Evolutionary conservation across 768 basidiomycete species (phyloP).

Genomic region (Baorangia bicolor): DNA sequence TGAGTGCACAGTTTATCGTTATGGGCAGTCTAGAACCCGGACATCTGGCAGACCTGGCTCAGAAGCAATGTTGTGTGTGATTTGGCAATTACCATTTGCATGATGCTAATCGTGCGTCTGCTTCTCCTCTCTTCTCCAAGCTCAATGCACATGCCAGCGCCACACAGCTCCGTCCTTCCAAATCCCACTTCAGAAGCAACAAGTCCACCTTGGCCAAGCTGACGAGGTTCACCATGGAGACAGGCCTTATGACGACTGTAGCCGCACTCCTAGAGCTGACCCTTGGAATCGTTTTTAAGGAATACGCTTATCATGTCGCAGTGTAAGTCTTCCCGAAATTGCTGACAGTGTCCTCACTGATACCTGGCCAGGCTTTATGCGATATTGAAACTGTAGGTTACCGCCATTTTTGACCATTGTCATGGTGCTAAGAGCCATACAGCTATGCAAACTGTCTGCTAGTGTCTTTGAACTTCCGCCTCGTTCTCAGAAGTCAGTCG

Average conservation of each 20-base stretch:
- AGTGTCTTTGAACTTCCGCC: conserved; percentile 15
- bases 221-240: conserved; percentile 26
- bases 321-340: conserved; percentile 10
- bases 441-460: conserved; percentile 22
- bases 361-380: conserved; percentile 4
- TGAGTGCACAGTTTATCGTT: background rate
- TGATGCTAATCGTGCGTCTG: conserved; percentile 12
- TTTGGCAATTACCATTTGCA: conserved; percentile 20
- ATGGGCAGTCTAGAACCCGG: background rate
- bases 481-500: conserved; percentile 2
- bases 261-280: conserved; percentile 19
- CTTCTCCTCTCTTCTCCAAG: background rate
- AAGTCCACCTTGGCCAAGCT: conserved; percentile 6
- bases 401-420: background rate
- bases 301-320: conserved; percentile 10
- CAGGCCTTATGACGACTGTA: conserved; percentile 21
- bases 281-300: conserved; percentile 3
- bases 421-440: background rate
- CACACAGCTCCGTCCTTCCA: conserved; percentile 16
- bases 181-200: background rate
- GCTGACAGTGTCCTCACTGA: background rate
- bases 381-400: conserved; percentile 16
- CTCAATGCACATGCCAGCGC: background rate
- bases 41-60: conserved; percentile 19
- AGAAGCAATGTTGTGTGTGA: conserved; percentile 19